Base-by-base conservation (phyloP, 31 red algal genomes). In the Odonthalia washingtoniensis region DNA sequence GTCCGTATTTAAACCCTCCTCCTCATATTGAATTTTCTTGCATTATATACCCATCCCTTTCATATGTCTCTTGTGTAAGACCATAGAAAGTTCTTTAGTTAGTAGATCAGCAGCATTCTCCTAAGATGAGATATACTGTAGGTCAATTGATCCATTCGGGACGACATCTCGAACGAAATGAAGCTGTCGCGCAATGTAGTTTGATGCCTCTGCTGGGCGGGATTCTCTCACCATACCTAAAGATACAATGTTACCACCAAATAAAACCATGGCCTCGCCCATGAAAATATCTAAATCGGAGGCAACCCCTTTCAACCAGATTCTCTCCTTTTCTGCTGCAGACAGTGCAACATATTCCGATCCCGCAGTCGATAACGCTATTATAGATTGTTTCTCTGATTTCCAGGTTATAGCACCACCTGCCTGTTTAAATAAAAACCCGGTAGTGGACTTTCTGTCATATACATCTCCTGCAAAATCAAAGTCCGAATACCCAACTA, bases 401-500 rank as follows among this genome's bases (percentile, higher is more conserved):
- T 45, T 1, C 65, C 87, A 90, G 38, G 52, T 42, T 1, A 90
- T 33, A 66, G 65, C 39, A 33, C 40, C 62, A 3, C 78, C 42
- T 5, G 49, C 43, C 24, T 64, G 46, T 3, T 60, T 40, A 34
- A 84, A 90, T 2, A 83, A 40, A 40, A 74, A 90, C 0, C 78
- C 87, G 3, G 4, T 65, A 12, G 87, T 90, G 32, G 67, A 90
- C 68, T 83, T 90, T 0, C 87, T 21, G 66, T 81, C 77, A 27
- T 14, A 45, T 44, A 24, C 26, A 64, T 86, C 38, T 0, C 81
- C 69, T 18, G 89, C 75, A 69, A 84, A 80, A 45, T 86, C 41
- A 43, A 46, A 68, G 38, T 92, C 83, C 16, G 79, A 60, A 28
- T 60, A 89, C 3, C 81, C 89, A 32, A 87, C 24, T 9, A 52